Conservation (phyloP, 805 yeast species). For the Kluyveromyces siamensis region DNA sequence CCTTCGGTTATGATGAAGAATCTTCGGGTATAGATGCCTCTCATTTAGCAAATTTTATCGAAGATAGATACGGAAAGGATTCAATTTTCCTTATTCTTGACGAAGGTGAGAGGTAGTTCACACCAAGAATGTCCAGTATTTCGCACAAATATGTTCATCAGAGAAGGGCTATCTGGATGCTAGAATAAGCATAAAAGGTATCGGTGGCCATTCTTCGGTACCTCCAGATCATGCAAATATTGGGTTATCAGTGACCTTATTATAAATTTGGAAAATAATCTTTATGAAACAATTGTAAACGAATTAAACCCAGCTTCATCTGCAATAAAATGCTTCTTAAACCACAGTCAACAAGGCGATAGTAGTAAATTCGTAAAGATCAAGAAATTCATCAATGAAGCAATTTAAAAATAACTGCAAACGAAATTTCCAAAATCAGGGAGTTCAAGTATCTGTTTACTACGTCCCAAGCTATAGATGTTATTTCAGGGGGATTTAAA, state of each 20-base stretch:
- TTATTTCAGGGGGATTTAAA: conserved; percentile 57
- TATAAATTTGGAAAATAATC: conserved; percentile 42
- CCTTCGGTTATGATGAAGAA: conserved; percentile 68
- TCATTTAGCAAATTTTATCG: conserved; percentile 34
- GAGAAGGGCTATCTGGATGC: conserved; percentile 50
- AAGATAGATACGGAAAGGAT: conserved; percentile 44
- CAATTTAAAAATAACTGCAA: conserved; percentile 8
- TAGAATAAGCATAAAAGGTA: conserved; percentile 39
- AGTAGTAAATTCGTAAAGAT: background rate
- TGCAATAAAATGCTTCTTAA: conserved; percentile 52
- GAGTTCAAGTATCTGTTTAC: conserved; percentile 25
- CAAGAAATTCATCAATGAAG: background rate
- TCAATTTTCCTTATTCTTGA: conserved; percentile 52
- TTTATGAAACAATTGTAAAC: conserved; percentile 34
- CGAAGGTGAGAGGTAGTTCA: conserved; percentile 38
- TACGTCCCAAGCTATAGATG: conserved; percentile 55
- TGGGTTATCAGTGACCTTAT: conserved; percentile 55
- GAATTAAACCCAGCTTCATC: conserved; percentile 46
- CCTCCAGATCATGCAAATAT: conserved; percentile 70
- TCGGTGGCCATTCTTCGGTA: conserved; percentile 66
- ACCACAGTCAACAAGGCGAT: conserved; percentile 7
- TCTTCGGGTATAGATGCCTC: conserved; percentile 44
- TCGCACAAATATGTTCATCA: conserved; percentile 43
- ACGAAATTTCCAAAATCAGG: conserved; percentile 28
- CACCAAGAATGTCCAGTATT: conserved; percentile 32